Base-by-base conservation (phyloP, 1,284 basidiomycete genomes). In the Cystobasidium pallidum region DNA sequence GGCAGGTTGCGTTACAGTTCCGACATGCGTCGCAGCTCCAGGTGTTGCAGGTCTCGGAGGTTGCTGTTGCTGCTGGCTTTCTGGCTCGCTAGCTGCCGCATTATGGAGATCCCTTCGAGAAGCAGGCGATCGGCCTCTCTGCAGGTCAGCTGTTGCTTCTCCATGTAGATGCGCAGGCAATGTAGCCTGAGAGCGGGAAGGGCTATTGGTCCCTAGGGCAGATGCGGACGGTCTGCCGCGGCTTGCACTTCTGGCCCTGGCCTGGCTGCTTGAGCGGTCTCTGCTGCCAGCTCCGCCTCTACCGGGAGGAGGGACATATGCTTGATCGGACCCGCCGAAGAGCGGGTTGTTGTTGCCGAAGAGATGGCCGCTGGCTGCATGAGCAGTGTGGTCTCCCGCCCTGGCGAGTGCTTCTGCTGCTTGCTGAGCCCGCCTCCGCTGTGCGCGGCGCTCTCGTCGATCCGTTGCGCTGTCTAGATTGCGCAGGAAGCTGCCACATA, bases 401-500 rank as follows among this genome's bases (percentile, higher is more conserved):
- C 67, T 57, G 8, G 30, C 24, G 15, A 61, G 39, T 6, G 41
- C 67, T 11, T 61, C 67, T 67, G 51, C n/a, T 10, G 55, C 67
- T 24, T 70, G 57, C 30, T 59, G 45, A 21, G 67, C 68, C 19
- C 61, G 59, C 15, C 61, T n/a, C 43, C 68, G 45, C 51, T 71
- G 68, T n/a, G 43, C 57, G 45, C 68, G 26, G 8, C 68, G 45
- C 52, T 71, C 68, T 17, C 61, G 36, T 8, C 68, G 34, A 39
- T 71, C 68, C 1, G 68, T 71, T 49, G 68, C 68, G 30, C 54
- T 59, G 49, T 71, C 68, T n/a, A 71, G 51, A 26, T 71, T 71
- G 59, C 49, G 47, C 24, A 71, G 68, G 64, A 66, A 66, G 55
- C 67, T 70, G 43, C 26, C 39, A 45, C n/a, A 19, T 19, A 45